phyloP scores from a whole-genome alignment of 2,329 filamentous ascomycete genomes.

The Aspergillus awamori region DNA sequence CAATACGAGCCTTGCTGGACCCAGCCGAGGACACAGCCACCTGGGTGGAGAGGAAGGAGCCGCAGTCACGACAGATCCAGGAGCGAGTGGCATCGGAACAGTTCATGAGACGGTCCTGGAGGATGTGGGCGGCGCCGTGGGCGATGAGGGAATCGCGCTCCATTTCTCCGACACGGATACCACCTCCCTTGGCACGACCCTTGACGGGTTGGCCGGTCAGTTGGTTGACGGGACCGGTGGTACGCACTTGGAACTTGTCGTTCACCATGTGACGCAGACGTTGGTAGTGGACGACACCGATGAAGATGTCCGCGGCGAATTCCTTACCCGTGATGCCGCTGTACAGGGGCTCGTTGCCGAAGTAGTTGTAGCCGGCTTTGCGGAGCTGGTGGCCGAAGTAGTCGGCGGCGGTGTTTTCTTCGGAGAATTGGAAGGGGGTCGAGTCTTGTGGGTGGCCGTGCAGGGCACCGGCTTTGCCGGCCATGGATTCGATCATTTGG shows the following conservation, averaged over 20 bases:
- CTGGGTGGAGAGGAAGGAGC: constrained; percentile 86
- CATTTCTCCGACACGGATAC: constrained; percentile 99
- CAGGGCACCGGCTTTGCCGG: constrained; percentile 89
- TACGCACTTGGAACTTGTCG: constrained; percentile 98
- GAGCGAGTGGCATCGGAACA: constrained; percentile 91
- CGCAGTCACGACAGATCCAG: constrained; percentile 87
- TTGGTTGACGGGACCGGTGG: constrained; percentile 86
- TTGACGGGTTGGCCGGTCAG: constrained; percentile 97
- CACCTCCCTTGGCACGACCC: constrained; percentile 91
- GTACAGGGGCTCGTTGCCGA: constrained; percentile 99
- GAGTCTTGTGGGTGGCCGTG: constrained; percentile 96
- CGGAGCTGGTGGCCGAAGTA: constrained; percentile 95
- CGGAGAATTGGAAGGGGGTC: constrained; percentile 92
- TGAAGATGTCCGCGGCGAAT: constrained; percentile 91
- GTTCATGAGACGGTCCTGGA: constrained; percentile 95
- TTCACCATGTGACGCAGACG: constrained; percentile 99
- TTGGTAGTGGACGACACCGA: constrained; percentile 98
- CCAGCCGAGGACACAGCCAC: constrained; percentile 44
- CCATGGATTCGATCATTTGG: constrained; percentile 97
- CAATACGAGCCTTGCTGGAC: constrained; percentile 32
- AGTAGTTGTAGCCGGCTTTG: constrained; percentile 96
- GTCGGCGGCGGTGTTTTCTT: constrained; percentile 87
- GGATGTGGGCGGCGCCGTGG: constrained; percentile 90
- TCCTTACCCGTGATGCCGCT: constrained; percentile 95
- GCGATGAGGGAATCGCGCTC: constrained; percentile 93